Evolutionary conservation across 73 alveolate genomes (phyloP), one percentile per base, ranked within the genome.

Genomic region (Loxodes magnus): DNA sequence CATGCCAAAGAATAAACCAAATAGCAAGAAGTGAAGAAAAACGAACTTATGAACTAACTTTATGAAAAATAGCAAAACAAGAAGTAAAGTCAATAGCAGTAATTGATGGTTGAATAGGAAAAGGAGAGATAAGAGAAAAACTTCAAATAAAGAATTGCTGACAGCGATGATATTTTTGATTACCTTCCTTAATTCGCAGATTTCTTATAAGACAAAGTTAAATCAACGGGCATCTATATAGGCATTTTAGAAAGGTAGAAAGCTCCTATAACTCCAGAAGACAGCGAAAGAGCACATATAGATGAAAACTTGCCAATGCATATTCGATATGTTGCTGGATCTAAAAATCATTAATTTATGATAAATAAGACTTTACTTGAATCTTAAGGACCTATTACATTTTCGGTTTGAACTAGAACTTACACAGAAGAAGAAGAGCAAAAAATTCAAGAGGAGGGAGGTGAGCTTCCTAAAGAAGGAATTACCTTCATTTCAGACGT

Each of bases 171-270:
- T 26, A 75, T 78, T 15, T 36, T 60, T 15, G 88, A 71, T 28
- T 34, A 62, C 24, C 37, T 83, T 4, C 44, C 38, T 24, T 72
- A 72, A 37, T 54, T 83, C 28, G 74, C 82, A 5, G 57, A 62
- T 51, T 63, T 54, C 64, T 64, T 87, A 16, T 55, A 79, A 50
- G 83, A 69, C 4, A 52, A 64, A 31, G 64, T 77, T 19, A 71
- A 73, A 3, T 82, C 94, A 15, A 88, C 99, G 19, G 97, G 96
- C 14, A 94, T 86, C 12, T 92, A 92, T 60, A 63, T 92, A 26
- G 99, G 96, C 16, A 29, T 58, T 22, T 74, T 76, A 16, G 96
- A 77, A 4, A 41, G 33, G 49, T 79, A 68, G 36, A 54, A 70
- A 67, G 64, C 43, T 31, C 56, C 44, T 55, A 82, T 86, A 39